These are phyloP conservation scores for Acanthamoeba castellanii DNA, from an alignment of 208 protist species.

Conservation along the genomic window DNA sequence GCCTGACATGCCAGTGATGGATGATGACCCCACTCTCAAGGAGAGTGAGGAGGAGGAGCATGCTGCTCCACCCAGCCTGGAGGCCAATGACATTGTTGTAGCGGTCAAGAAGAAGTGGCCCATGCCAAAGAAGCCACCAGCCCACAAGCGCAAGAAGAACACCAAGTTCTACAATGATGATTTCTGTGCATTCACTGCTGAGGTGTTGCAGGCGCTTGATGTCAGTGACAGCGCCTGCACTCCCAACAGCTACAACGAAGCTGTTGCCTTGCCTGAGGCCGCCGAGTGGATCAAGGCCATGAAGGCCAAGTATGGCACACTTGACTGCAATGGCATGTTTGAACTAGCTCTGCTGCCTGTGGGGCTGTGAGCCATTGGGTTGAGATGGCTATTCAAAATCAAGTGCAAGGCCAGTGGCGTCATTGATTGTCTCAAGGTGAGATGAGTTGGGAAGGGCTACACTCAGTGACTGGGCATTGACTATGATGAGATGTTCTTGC, in stretches of 20 bases:
- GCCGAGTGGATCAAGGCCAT: background rate
- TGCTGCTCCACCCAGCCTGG: too few species aligned
- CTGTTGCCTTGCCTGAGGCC: background rate
- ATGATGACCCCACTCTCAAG: too few species aligned
- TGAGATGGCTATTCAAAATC: slow-evolving; percentile 20
- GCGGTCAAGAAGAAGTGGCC: background rate
- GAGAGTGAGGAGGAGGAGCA: too few species aligned
- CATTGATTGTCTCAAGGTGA: background rate
- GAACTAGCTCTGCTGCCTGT: background rate
- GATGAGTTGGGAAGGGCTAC: slow-evolving; percentile 47
- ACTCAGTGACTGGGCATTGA: background rate
- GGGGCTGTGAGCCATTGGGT: background rate
- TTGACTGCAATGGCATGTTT: background rate
- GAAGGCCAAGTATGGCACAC: background rate
- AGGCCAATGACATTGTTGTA: too few species aligned
- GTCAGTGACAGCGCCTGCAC: background rate
- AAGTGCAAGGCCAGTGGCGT: background rate
- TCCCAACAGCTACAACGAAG: background rate
- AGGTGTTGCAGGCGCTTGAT: background rate
- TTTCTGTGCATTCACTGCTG: background rate
- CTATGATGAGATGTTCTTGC: slow-evolving; percentile 21
- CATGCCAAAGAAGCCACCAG: background rate
- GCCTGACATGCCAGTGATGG: too few species aligned
- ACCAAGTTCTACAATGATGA: background rate
- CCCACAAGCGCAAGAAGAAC: background rate